Base-by-base conservation (phyloP, 257 asterid species). In the Penstemon newberryi region DNA sequence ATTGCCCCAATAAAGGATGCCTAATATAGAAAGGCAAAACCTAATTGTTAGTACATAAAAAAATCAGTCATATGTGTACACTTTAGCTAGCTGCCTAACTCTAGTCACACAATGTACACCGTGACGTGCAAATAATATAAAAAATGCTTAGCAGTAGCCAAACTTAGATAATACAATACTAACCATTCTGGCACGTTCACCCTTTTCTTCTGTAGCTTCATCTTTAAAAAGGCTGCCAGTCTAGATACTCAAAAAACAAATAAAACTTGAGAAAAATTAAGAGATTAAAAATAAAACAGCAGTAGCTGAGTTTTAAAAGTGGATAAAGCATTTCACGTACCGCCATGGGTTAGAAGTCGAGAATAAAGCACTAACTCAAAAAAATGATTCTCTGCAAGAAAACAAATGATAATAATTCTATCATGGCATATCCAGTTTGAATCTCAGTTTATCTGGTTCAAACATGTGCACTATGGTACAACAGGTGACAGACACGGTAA, bases 171-270 rank as follows among this genome's bases (percentile, higher is more conserved):
- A 63, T 7, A 63, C 43, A 65, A 70, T 11, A 74, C 90, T 81
- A 64, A 91, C 97, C 97, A 91, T 85, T 76, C 97, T 80, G 53
- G 96, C 97, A n/a, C 95, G 89, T 66, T 91, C 97, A 25, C 97
- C 96, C 95, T 91, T 91, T 70, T 91, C 97, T 75, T 91, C 97
- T 6, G 88, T 91, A 42, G 97, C 96, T 78, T 91, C 97, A 89
- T 91, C 89, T 75, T 91, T 91, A 25, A 91, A 73, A 67, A 91
- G 88, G 19, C 25, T 89, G 10, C 83, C 96, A 53, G 74, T 79
- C 97, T 87, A 62, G 46, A 67, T 4, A 66, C 36, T 13, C 60
- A 78, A 43, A 47, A 19, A 44, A 3, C n/a, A 53, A 53, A n/a
- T 33, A 54, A 47, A 46, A 46, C 1, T 15, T 5, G 56, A 2